phyloP scores from a whole-genome alignment of 208 protist species.

The Leishmania aethiopica region DNA sequence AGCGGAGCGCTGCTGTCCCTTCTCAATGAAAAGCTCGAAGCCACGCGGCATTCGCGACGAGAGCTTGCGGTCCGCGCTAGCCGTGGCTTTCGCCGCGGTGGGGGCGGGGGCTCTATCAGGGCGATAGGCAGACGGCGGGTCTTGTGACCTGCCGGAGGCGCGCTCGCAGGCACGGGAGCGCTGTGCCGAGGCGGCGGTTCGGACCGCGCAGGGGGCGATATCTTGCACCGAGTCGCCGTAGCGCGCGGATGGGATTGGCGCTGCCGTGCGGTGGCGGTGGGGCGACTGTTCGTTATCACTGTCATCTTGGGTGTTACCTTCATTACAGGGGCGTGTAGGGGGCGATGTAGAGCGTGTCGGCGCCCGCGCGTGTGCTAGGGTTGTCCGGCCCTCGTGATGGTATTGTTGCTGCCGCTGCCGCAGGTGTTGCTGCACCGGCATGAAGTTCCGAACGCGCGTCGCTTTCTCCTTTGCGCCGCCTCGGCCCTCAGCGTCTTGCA shows the following conservation, averaged over 20 bases:
- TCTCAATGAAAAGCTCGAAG: constrained; percentile 41
- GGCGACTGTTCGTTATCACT: no score
- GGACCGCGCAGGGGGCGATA: neutral
- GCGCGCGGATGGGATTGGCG: neutral
- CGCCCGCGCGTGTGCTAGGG: neutral
- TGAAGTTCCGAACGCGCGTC: neutral
- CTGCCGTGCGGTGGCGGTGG: neutral
- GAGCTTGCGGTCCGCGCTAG: neutral
- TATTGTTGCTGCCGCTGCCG: neutral
- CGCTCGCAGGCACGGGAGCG: neutral
- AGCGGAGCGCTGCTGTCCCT: constrained; percentile 39
- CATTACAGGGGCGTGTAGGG: neutral
- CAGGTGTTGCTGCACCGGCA: neutral
- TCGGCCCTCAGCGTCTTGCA: neutral
- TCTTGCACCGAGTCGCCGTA: neutral
- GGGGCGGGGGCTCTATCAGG: neutral
- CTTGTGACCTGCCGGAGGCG: neutral
- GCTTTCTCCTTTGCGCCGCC: constrained; percentile 9
- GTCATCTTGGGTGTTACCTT: no score
- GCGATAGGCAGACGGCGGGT: neutral
- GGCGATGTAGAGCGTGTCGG: neutral
- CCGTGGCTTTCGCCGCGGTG: neutral
- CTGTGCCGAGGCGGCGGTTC: constrained; percentile 14
- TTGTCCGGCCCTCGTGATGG: neutral
- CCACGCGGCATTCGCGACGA: constrained; percentile 7